Evolutionary conservation across 176 grass and related monocot species (phyloP).

Genomic region (Avena eriantha): DNA sequence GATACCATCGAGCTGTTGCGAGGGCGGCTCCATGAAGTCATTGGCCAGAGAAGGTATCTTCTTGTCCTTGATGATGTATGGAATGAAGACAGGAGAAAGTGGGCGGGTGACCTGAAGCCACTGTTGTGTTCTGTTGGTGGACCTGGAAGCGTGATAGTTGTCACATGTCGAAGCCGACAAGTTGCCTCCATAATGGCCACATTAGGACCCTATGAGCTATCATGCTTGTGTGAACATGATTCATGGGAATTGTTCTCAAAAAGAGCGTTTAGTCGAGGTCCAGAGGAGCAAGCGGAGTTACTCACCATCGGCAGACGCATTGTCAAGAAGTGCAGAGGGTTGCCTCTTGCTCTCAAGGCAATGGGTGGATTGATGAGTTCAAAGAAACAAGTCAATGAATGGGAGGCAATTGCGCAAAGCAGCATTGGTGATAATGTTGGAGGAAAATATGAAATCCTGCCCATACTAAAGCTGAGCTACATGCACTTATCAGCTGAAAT

Average conservation of each 20-base stretch:
- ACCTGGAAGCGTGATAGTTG: conserved; percentile 34
- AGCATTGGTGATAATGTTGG: not conserved
- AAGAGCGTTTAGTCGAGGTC: conserved; percentile 33
- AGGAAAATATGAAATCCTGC: not conserved
- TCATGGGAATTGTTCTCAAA: conserved; percentile 42
- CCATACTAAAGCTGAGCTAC: conserved; percentile 27
- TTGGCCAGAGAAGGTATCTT: conserved; percentile 8
- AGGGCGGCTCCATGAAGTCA: not conserved
- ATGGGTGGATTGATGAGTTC: conserved; percentile 50
- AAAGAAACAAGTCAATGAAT: conserved; percentile 1
- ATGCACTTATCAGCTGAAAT: conserved; percentile 10
- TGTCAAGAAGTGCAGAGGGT: conserved; percentile 34
- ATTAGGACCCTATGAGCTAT: not conserved
- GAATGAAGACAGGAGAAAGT: conserved; percentile 16
- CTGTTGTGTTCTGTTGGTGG: conserved; percentile 8
- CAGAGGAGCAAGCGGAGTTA: not conserved
- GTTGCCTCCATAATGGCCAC: conserved; percentile 43
- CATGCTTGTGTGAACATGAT: not conserved
- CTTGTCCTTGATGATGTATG: conserved; percentile 54
- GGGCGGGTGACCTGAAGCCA: conserved; percentile 17
- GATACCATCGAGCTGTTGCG: conserved; percentile 12
- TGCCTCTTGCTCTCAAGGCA: conserved; percentile 40
- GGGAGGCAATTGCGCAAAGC: not conserved
- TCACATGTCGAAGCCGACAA: conserved; percentile 27
- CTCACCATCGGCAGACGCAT: conserved; percentile 7